Percentiles rank a stretch among this genome's conserved stretches.
These are phyloP conservation scores for Suillus placidus DNA, from an alignment of 768 basidiomycete species.

Conservation along the genomic window DNA sequence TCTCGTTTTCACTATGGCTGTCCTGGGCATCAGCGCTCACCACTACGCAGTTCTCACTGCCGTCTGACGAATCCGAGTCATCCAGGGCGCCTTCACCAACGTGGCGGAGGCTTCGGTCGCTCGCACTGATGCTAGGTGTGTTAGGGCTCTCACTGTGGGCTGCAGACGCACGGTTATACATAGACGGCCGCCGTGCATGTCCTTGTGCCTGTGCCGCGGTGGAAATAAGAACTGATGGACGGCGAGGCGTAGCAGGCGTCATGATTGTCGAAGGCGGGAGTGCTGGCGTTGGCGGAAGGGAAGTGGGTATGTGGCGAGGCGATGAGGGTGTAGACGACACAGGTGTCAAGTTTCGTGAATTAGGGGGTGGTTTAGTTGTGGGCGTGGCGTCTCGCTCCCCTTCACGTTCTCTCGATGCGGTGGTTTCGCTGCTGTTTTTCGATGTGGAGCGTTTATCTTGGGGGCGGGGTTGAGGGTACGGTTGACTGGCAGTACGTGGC, in stretches of 20 bases:
- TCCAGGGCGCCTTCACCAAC: constrained; percentile 79
- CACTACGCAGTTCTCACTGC: constrained; percentile 22
- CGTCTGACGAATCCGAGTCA: constrained; percentile 70
- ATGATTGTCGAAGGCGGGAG: constrained; percentile 41
- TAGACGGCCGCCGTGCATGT: constrained; percentile 38
- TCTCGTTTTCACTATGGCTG: constrained; percentile 39
- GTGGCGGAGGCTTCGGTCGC: constrained; percentile 56
- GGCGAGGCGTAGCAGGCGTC: constrained; percentile 48
- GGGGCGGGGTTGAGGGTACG: neutral
- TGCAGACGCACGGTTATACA: constrained; percentile 50
- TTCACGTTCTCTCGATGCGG: constrained; percentile 31
- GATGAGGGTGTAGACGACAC: constrained; percentile 62
- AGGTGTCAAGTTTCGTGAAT: constrained; percentile 55
- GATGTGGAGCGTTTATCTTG: constrained; percentile 20
- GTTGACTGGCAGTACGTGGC: constrained; percentile 18
- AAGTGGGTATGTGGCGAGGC: constrained; percentile 44
- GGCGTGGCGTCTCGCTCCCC: constrained; percentile 21
- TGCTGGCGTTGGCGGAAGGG: constrained; percentile 43
- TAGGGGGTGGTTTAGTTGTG: constrained; percentile 33
- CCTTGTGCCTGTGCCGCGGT: constrained; percentile 34
- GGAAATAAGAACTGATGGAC: constrained; percentile 42
- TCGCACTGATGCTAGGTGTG: constrained; percentile 32
- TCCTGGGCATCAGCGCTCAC: constrained; percentile 16
- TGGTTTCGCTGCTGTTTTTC: constrained; percentile 18
- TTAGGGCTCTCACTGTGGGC: constrained; percentile 36